phyloP scores from a whole-genome alignment of 345 rosid genomes.

The Raphanus sativus region DNA sequence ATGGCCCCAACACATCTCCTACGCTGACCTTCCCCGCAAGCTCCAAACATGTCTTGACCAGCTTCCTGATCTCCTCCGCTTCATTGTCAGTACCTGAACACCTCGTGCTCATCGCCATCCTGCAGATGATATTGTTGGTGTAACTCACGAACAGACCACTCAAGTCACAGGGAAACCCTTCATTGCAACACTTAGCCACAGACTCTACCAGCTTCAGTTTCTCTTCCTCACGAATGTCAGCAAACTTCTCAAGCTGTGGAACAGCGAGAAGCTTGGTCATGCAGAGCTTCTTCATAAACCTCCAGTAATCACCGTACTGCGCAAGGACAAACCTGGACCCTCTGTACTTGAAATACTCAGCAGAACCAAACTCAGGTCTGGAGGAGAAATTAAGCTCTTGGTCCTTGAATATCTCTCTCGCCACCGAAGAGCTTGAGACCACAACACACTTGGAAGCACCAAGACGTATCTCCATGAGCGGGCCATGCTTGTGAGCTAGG shows the following conservation, averaged over 20 bases:
- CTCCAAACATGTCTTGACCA: conserved; percentile 44
- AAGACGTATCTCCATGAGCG: conserved; percentile 45
- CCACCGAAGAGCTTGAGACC: conserved; percentile 47
- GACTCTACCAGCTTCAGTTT: conserved; percentile 50
- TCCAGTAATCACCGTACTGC: conserved; percentile 54
- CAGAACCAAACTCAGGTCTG: conserved; percentile 47
- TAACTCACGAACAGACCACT: conserved; percentile 35
- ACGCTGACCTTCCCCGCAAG: conserved; percentile 56
- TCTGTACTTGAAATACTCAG: conserved; percentile 44
- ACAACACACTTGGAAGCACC: conserved; percentile 46
- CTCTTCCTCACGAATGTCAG: conserved; percentile 38
- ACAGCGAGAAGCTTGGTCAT: conserved; percentile 63
- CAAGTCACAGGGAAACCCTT: conserved; percentile 45
- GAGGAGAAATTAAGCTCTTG: conserved; percentile 59
- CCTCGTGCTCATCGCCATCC: conserved; percentile 69
- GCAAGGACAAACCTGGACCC: conserved; percentile 46
- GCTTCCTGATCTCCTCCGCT: conserved; percentile 43
- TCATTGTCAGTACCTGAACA: conserved; percentile 52
- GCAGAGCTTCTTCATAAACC: conserved; percentile 55
- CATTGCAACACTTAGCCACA: conserved; percentile 43
- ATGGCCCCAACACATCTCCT: conserved; percentile 69
- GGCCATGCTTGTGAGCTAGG: conserved; percentile 43
- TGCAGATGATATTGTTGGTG: conserved; percentile 57
- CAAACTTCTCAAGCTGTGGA: conserved; percentile 56
- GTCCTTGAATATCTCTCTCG: conserved; percentile 53